Evolutionary conservation across 805 yeast genomes (phyloP).

Genomic region (Teunomyces atbi): DNA sequence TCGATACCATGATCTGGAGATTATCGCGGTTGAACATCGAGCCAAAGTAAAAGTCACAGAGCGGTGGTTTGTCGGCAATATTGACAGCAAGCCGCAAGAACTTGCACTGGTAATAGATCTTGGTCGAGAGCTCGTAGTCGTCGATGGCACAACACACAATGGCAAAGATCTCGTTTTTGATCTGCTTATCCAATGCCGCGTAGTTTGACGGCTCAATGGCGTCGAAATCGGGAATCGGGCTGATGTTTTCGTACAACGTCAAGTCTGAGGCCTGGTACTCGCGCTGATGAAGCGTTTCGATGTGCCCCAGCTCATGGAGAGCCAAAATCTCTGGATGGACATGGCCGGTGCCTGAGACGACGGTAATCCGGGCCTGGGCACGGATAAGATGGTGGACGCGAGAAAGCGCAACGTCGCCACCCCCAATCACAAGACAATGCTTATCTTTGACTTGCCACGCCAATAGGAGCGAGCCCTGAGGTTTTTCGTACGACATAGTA

Average conservation of each 20-base stretch:
- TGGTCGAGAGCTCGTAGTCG: slow-evolving; percentile 57
- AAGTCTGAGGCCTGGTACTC: slow-evolving; percentile 49
- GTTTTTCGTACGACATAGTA: slow-evolving; percentile 15
- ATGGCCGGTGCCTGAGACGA: slow-evolving; percentile 45
- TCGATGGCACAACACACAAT: slow-evolving; percentile 74
- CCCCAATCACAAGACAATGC: slow-evolving; percentile 73
- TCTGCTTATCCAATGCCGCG: slow-evolving; percentile 29
- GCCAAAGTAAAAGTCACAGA: slow-evolving; percentile 86
- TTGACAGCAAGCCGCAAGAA: slow-evolving; percentile 58
- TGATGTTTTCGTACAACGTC: slow-evolving; percentile 42
- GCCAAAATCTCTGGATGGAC: slow-evolving; percentile 28
- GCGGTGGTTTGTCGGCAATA: slow-evolving; percentile 80
- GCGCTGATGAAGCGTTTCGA: slow-evolving; percentile 42
- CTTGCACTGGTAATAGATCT: slow-evolving; percentile 53
- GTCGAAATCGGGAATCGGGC: slow-evolving; percentile 18
- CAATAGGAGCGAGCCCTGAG: slow-evolving; percentile 57
- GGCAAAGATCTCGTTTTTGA: slow-evolving; percentile 47
- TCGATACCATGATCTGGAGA: slow-evolving; percentile 76
- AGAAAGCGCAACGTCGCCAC: slow-evolving; percentile 74
- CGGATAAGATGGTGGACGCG: slow-evolving; percentile 63
- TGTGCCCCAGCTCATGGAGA: slow-evolving; percentile 34
- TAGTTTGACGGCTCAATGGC: slow-evolving; percentile 19
- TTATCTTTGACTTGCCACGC: slow-evolving; percentile 72
- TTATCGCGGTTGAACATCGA: slow-evolving; percentile 71
- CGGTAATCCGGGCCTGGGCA: slow-evolving; percentile 70